A percentile compares a stretch with the other conserved stretches of the same genome.
Conservation (phyloP, 1,284 basidiomycete genomes). For the Microbotryomycetes sp. region DNA sequence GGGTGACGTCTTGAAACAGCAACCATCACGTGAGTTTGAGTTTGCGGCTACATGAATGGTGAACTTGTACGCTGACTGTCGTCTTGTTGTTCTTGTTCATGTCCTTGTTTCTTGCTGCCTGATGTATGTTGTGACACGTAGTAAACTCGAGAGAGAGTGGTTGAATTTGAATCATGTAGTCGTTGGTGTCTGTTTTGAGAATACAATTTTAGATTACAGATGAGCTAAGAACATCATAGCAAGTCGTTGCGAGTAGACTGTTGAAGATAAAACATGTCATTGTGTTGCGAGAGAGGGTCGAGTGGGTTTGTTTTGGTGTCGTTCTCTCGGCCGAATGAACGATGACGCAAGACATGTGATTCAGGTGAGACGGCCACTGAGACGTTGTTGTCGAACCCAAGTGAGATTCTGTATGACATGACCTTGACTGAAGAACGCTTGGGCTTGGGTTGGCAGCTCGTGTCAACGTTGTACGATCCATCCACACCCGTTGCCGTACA, state of each 20-base stretch:
- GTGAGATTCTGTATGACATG: neutral
- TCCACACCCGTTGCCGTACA: slow-evolving; percentile 11
- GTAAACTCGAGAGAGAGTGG: neutral
- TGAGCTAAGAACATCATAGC: too few relatives aligned
- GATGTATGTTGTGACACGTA: neutral
- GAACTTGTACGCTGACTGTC: too few relatives aligned
- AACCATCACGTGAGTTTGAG: slow-evolving; percentile 25
- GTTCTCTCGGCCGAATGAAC: too few relatives aligned
- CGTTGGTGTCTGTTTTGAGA: too few relatives aligned
- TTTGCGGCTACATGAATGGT: too few relatives aligned
- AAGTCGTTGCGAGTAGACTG: too few relatives aligned
- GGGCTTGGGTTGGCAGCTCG: neutral
- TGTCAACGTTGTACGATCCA: slow-evolving; percentile 21
- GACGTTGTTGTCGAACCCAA: neutral
- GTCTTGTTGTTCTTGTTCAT: too few relatives aligned
- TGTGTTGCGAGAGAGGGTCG: too few relatives aligned
- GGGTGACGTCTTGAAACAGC: slow-evolving; percentile 2
- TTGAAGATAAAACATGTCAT: too few relatives aligned
- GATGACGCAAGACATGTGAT: slow-evolving; percentile 11
- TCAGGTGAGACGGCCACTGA: neutral
- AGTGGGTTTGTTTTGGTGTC: too few relatives aligned
- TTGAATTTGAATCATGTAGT: neutral
- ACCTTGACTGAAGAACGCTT: too few relatives aligned
- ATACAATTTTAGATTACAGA: too few relatives aligned
- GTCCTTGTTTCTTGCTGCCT: neutral